Percentiles rank a stretch among this genome's conserved stretches.
These are phyloP conservation scores for Pythium chondricola DNA, from an alignment of 352 stramenopile species.

Conservation along the genomic window DNA sequence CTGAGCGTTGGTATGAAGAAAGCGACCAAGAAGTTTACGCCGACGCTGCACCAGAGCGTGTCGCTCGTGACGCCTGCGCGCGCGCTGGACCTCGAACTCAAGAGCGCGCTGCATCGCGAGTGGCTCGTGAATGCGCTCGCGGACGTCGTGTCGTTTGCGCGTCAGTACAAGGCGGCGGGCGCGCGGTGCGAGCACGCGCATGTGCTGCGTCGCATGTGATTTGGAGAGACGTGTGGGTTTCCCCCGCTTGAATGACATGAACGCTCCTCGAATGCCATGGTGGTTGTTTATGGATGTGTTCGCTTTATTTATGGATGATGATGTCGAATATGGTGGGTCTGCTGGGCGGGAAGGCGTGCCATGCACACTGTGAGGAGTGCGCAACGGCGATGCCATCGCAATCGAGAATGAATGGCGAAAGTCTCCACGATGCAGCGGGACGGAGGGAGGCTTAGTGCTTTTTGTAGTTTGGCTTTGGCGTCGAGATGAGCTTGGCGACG, in stretches of 20 bases:
- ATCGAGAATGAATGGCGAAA: too few species aligned
- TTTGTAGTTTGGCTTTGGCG: slow-evolving; percentile 74
- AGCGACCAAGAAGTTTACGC: slow-evolving; percentile 25
- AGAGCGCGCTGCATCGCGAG: slow-evolving; percentile 60
- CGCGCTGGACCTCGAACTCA: slow-evolving; percentile 60
- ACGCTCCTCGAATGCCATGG: too few species aligned
- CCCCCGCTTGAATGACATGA: too few species aligned
- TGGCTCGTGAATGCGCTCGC: slow-evolving; percentile 67
- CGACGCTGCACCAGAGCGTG: slow-evolving; percentile 40
- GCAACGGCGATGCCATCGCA: too few species aligned
- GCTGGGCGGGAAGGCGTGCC: too few species aligned
- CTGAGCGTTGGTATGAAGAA: slow-evolving; percentile 39
- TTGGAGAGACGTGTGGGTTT: too few species aligned
- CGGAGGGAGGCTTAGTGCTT: too few species aligned
- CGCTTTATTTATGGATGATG: too few species aligned
- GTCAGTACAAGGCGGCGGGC: slow-evolving; percentile 52
- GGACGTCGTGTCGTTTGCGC: slow-evolving; percentile 56
- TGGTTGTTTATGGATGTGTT: too few species aligned
- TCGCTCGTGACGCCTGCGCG: slow-evolving; percentile 44
- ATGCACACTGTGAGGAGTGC: too few species aligned
- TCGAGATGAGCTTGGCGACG: slow-evolving; percentile 59
- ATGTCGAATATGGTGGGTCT: too few species aligned
- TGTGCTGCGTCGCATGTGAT: slow-evolving; percentile 15
- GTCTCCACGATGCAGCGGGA: too few species aligned
- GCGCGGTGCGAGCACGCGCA: slow-evolving; percentile 14